Evolutionary conservation across 1,139 yeast genomes (phyloP), one percentile per base, ranked within the genome.

Genomic region (Saccharomycopsis hybrid): DNA sequence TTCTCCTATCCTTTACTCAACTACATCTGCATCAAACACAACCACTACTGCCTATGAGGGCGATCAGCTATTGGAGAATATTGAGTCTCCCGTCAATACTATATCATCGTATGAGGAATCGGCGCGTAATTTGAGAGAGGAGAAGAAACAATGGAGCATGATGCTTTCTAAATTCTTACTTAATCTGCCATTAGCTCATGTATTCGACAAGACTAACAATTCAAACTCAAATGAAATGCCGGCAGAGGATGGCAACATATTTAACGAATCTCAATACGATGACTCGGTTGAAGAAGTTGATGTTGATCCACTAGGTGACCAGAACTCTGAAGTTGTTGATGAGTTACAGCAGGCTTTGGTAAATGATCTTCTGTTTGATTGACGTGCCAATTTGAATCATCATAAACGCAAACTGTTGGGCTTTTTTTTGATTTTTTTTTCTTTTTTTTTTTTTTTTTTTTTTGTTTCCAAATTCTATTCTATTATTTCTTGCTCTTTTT

Each of bases 281-380:
- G 37, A 7, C 32, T 24, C n/a, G 25, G 29, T 7, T 5, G 24
- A 18, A 35, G 18, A 37, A 30, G 24, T 36, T 30, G 30, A 29
- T 13, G 11, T 18, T 30, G 28, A 8, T 7, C 5, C 13, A 28
- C 24, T 37, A 4, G 30, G 11, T 9, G n/a, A 11, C 3, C 43
- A 40, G 33, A 28, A 27, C 5, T 27, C 13, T 33, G 38, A 28
- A 9, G 27, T 45, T n/a, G 32, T 30, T 18, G 48, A 43, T n/a
- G 55, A 52, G 32, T 38, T 52, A 25, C 43, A 49, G 31, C 43
- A 52, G 2, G 55, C 55, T 8, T 39, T 52, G 9, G 37, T 38
- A 18, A 41, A 44, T 25, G 53, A 50, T 8, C 25, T 50, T 9
- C 44, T 43, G 47, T 50, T 49, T 28, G 25, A 41, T 25, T 28